Base-by-base conservation (phyloP, 257 asterid species). In the Ilex aquifolium region DNA sequence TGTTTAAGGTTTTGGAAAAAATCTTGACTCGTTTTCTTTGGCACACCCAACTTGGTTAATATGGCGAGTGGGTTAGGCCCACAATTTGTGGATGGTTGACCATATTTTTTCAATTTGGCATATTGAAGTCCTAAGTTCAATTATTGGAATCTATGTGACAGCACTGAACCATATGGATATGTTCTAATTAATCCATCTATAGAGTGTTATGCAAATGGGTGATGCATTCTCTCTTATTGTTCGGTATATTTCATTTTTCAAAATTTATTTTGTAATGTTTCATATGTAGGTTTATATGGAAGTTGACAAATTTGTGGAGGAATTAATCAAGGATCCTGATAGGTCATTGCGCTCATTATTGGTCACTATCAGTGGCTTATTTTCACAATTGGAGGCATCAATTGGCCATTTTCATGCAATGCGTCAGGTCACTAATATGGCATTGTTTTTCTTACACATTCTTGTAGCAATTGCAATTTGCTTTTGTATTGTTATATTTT, bases 321-420 rank as follows among this genome's bases (percentile, higher is more conserved):
- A 83, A 71, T 78, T 93, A 77, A 76, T 84, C 49, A 87, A 83
- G 73, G 87, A 87, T 70, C 73, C 82, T 44, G 85, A 84, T 73
- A 90, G 74, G 72, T 75, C 90, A 36, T 71, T 85, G 73, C 86
- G 96, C 56, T 72, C 80, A 10, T 72, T 90, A 44, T 82, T 93
- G 82, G 81, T 82, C 61, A 75, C 84, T 68, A 78, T 87, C 70
- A 85, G 75, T 79, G 96, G 81, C 60, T 51, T 85, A 59, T 93
- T 93, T 75, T 57, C 81, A 65, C 78, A 84, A 65, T 70, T 93
- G 88, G 97, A 93, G 83, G 88, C 92, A 50, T 90, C 99, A 60
- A 93, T 90, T 57, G 90, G 95, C 42, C 88, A 90, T 77, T 78
- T 93, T 56, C 97, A 93, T 77, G 91, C 95, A 66, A 75, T 71